A percentile compares a stretch with the other conserved stretches of the same genome.
Conservation (phyloP, 768 basidiomycete genomes). For the Lactarius pseudohatsudake region DNA sequence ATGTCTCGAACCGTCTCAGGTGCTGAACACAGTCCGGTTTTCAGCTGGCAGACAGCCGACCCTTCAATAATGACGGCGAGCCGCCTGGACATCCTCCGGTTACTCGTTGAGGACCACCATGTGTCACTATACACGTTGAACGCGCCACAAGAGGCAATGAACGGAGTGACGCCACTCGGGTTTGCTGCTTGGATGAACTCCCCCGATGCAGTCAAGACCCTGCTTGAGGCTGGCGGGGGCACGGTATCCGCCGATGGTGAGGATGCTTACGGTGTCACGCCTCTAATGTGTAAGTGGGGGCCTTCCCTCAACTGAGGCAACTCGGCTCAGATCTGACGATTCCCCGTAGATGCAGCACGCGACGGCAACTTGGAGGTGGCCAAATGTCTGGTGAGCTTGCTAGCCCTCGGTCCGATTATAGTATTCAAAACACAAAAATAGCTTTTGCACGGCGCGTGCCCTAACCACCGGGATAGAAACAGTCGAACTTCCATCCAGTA, state of each 20-base stretch:
- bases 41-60: constrained; percentile 68
- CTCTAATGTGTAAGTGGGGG: constrained; percentile 73
- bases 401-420: constrained; percentile 1
- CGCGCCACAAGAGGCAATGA: constrained; percentile 66
- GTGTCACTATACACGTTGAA: constrained; percentile 71
- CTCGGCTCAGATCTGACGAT: constrained; percentile 14
- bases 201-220: constrained; percentile 54
- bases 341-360: constrained; percentile 64
- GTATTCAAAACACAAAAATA: constrained; percentile 31
- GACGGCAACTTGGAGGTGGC: constrained; percentile 72
- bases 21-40: background rate
- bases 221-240: constrained; percentile 64
- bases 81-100: constrained; percentile 58
- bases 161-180: constrained; percentile 73
- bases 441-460: constrained; percentile 69
- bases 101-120: constrained; percentile 53
- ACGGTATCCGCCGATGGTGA: constrained; percentile 69
- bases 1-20: background rate
- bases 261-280: constrained; percentile 74
- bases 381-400: constrained; percentile 53
- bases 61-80: constrained; percentile 60
- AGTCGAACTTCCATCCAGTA: constrained; percentile 73
- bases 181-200: constrained; percentile 78
- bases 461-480: constrained; percentile 71
- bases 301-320: constrained; percentile 12